A percentile compares a stretch with the other conserved stretches of the same genome.
Conservation (phyloP, 768 basidiomycete species). For the Pleurotus sapidus region DNA sequence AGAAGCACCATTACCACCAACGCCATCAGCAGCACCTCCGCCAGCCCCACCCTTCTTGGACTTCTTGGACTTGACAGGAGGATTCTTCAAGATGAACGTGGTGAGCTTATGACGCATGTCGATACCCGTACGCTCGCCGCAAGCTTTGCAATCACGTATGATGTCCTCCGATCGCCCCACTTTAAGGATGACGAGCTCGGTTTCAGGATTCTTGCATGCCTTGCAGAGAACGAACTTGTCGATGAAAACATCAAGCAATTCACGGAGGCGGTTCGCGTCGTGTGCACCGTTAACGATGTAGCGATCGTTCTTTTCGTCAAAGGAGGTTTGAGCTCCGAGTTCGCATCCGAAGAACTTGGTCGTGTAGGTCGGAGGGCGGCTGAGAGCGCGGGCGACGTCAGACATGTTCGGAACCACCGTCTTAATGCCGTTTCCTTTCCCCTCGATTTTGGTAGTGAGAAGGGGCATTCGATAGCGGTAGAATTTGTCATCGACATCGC, state of each 20-base stretch:
- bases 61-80: slow-evolving; percentile 86
- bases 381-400: slow-evolving; percentile 93
- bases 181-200: slow-evolving; percentile 90
- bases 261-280: slow-evolving; percentile 85
- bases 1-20: slow-evolving; percentile 15
- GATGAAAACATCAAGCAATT: slow-evolving; percentile 95
- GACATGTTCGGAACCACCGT: slow-evolving; percentile 99
- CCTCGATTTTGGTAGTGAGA: slow-evolving; percentile 94
- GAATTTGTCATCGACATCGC: slow-evolving; percentile 96
- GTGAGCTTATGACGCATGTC: slow-evolving; percentile 98
- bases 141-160: slow-evolving; percentile 97
- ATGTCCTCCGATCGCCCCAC: slow-evolving; percentile 79
- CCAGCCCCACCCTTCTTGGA: slow-evolving; percentile 52
- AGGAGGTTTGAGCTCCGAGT: slow-evolving; percentile 94
- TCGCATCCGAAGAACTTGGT: slow-evolving; percentile 99
- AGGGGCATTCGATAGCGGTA: slow-evolving; percentile 98
- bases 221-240: slow-evolving; percentile 98
- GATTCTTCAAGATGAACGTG: slow-evolving; percentile 97
- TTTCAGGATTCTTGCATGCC: slow-evolving; percentile 99
- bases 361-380: slow-evolving; percentile 92
- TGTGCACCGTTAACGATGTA: slow-evolving; percentile 99
- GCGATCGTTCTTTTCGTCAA: slow-evolving; percentile 94
- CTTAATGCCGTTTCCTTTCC: slow-evolving; percentile 99
- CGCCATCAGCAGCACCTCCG: slow-evolving; percentile 22
- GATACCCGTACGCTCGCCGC: slow-evolving; percentile 86